Evolutionary conservation across 1,284 basidiomycete species (phyloP).

Genomic region (Irpex sp.): DNA sequence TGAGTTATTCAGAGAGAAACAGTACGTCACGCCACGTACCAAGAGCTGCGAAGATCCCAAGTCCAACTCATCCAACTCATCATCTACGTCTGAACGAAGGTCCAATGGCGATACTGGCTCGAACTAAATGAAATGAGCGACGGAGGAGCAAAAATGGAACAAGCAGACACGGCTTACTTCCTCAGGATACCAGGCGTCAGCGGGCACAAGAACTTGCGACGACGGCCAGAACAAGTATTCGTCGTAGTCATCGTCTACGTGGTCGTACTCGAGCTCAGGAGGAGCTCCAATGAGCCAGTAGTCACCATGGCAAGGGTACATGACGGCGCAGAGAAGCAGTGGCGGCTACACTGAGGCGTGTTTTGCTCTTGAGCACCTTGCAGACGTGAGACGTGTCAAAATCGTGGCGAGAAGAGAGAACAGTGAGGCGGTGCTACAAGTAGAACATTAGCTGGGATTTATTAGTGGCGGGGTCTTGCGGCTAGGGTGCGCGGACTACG

Average conservation of each 20-base stretch:
- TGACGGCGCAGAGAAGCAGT: background rate
- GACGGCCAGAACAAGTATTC: constrained; percentile 11
- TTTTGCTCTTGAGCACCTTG: background rate
- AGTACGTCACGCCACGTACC: background rate
- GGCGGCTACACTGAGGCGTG: background rate
- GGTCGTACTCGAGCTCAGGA: background rate
- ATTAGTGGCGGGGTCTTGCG: background rate
- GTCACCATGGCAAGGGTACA: background rate
- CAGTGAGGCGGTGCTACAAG: too few relatives aligned
- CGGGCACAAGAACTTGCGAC: constrained; percentile 3
- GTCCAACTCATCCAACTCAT: background rate
- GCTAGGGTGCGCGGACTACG: background rate
- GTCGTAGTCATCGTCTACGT: constrained; percentile 8
- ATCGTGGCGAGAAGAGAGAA: background rate
- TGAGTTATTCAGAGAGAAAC: too few relatives aligned
- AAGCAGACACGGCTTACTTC: background rate
- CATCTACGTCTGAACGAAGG: background rate
- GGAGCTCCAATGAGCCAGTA: background rate
- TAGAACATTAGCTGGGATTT: background rate
- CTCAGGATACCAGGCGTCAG: background rate
- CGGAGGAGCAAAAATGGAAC: too few relatives aligned
- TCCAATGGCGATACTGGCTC: background rate
- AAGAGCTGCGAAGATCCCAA: background rate
- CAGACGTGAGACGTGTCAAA: background rate
- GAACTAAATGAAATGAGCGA: background rate